phyloP scores from a whole-genome alignment of 1,284 basidiomycete species.

The Cryptococcus neoformans region DNA sequence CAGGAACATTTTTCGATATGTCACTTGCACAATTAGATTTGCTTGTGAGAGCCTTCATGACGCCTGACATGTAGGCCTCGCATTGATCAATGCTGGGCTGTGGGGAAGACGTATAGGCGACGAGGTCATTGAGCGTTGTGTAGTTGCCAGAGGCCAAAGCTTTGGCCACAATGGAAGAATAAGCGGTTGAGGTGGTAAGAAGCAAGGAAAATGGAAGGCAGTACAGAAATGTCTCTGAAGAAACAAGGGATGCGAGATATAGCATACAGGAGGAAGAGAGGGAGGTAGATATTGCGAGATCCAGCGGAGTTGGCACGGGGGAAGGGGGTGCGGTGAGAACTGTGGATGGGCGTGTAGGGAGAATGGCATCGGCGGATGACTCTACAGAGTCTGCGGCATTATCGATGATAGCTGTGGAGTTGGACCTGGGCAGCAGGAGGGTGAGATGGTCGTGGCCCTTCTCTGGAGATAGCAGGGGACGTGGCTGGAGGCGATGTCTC shows the following conservation, averaged over 20 bases:
- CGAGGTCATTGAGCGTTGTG: slow-evolving; percentile 60
- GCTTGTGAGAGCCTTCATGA: slow-evolving; percentile 18
- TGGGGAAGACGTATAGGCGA: slow-evolving; percentile 45
- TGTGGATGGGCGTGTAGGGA: slow-evolving; percentile 50
- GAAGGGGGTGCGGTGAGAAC: slow-evolving; percentile 56
- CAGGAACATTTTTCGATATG: slow-evolving; percentile 12
- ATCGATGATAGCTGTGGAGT: background rate
- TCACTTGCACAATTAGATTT: slow-evolving; percentile 39
- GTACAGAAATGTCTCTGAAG: slow-evolving; percentile 57
- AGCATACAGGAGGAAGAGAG: slow-evolving; percentile 64
- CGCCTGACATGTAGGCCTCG: slow-evolving; percentile 23
- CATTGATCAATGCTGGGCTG: slow-evolving; percentile 23
- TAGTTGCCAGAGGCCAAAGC: slow-evolving; percentile 60
- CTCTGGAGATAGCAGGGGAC: background rate
- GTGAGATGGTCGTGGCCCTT: background rate
- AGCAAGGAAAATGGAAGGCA: slow-evolving; percentile 76
- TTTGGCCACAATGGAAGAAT: slow-evolving; percentile 41
- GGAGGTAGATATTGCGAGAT: slow-evolving; percentile 59
- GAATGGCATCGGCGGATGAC: slow-evolving; percentile 10
- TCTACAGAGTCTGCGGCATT: slow-evolving; percentile 1
- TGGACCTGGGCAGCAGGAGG: background rate
- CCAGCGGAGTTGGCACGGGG: slow-evolving; percentile 73
- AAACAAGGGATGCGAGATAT: slow-evolving; percentile 71
- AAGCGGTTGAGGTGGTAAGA: slow-evolving; percentile 58
- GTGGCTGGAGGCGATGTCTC: background rate